phyloP scores from a whole-genome alignment of 176 grass and related monocot genomes.

The Juncus effusus region DNA sequence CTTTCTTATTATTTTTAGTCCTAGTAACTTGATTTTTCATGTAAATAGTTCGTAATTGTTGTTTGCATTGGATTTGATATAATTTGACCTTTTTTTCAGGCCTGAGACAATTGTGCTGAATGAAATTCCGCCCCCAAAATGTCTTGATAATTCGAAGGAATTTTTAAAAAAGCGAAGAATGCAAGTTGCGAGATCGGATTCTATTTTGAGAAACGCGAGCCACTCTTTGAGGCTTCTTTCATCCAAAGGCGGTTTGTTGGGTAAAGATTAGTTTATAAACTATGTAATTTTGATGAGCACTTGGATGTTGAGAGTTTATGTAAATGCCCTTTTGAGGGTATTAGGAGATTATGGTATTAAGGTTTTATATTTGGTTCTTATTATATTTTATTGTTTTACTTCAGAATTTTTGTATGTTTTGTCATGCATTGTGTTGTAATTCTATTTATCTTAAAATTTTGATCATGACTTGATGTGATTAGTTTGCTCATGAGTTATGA shows the following conservation, averaged over 20 bases:
- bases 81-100: constrained; percentile 39
- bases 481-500: too few relatives aligned
- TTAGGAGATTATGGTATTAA: too few relatives aligned
- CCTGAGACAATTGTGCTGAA: constrained; percentile 73
- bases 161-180: constrained; percentile 76
- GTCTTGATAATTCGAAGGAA: constrained; percentile 51
- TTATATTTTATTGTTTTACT: too few relatives aligned
- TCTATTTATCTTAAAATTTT: too few relatives aligned
- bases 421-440: too few relatives aligned
- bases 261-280: constrained; percentile 24
- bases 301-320: too few relatives aligned
- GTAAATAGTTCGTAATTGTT: neutral
- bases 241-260: constrained; percentile 32
- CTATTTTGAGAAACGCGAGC: constrained; percentile 35
- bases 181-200: constrained; percentile 21
- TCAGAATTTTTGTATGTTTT: too few relatives aligned
- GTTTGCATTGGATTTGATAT: neutral
- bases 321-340: too few relatives aligned
- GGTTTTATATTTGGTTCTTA: too few relatives aligned
- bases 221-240: constrained; percentile 31
- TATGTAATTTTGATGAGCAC: neutral
- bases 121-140: constrained; percentile 45
- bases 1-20: neutral
- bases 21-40: constrained; percentile 18
- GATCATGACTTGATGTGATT: too few relatives aligned